phyloP scores from a whole-genome alignment of 2,329 filamentous ascomycete genomes.

The Cladophialophora immunda region DNA sequence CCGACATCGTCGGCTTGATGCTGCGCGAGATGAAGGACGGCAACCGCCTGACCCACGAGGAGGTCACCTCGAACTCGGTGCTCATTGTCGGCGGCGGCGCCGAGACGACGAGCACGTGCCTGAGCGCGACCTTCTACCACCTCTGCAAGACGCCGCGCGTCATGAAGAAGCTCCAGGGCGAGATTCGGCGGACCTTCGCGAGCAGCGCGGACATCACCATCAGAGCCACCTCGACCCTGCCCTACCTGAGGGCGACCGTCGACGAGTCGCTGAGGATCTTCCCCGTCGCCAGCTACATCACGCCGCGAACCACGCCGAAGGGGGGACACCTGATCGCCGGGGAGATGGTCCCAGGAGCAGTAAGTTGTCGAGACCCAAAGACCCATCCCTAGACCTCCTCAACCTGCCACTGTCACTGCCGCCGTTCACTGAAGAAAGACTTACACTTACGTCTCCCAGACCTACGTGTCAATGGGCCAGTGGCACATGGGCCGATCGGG shows the following conservation, averaged over 20 bases:
- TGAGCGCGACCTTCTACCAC: conserved; percentile 54
- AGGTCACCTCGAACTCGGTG: conserved; percentile 59
- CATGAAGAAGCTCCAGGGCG: conserved; percentile 46
- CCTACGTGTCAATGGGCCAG: conserved; percentile 34
- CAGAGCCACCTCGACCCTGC: conserved; percentile 22
- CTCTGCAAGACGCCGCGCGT: conserved; percentile 47
- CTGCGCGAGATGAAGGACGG: conserved; percentile 49
- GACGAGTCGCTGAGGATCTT: conserved; percentile 32
- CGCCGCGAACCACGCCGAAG: conserved; percentile 48
- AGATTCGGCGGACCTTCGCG: conserved; percentile 49
- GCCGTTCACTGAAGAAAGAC: neutral
- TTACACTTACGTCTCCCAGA: neutral
- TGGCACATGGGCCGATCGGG: conserved; percentile 33
- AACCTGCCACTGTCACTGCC: neutral
- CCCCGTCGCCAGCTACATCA: conserved; percentile 28
- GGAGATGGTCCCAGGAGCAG: conserved; percentile 44
- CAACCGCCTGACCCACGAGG: conserved; percentile 71
- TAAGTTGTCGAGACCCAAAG: conserved; percentile 18
- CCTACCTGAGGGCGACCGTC: conserved; percentile 33
- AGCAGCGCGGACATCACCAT: conserved; percentile 49
- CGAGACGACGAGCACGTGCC: conserved; percentile 74
- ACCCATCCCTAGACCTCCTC: neutral
- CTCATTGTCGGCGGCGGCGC: conserved; percentile 73
- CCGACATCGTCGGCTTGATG: conserved; percentile 32
- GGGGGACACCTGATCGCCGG: conserved; percentile 45